Percentiles rank a stretch among this genome's conserved stretches.
These are phyloP conservation scores for Hypoxylon fuscum DNA, from an alignment of 495 filamentous ascomycete genomes.

Conservation along the genomic window DNA sequence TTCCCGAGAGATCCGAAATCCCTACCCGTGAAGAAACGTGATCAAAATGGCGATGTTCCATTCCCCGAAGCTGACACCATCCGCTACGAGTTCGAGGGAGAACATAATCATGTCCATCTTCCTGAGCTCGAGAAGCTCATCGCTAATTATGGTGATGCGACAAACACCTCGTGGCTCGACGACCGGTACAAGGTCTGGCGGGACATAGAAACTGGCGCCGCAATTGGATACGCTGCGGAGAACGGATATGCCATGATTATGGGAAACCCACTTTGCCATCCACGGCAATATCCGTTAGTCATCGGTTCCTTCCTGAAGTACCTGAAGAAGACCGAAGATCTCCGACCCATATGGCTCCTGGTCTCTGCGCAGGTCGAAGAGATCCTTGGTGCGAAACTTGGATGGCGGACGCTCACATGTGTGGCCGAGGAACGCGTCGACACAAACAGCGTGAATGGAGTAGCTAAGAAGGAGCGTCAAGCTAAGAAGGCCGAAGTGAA, in stretches of 20 bases:
- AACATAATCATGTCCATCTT: conserved; percentile 60
- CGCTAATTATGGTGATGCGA: conserved; percentile 89
- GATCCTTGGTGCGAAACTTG: conserved; percentile 75
- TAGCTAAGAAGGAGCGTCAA: conserved; percentile 68
- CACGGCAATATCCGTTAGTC: conserved; percentile 72
- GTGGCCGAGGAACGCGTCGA: conserved; percentile 86
- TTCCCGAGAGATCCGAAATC: conserved; percentile 87
- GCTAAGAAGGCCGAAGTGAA: conserved; percentile 82
- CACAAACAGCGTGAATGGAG: conserved; percentile 72
- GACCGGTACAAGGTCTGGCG: conserved; percentile 85
- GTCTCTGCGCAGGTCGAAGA: conserved; percentile 73
- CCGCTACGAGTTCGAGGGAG: conserved; percentile 58
- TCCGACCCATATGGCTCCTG: conserved; percentile 85
- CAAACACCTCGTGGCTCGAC: conserved; percentile 88
- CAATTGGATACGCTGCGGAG: conserved; percentile 77
- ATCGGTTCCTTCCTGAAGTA: conserved; percentile 76
- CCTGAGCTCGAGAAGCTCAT: conserved; percentile 82
- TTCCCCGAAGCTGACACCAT: conserved; percentile 84
- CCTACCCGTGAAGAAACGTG: conserved; percentile 64
- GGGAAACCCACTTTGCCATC: conserved; percentile 81
- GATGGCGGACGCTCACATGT: conserved; percentile 84
- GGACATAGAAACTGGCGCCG: conserved; percentile 77
- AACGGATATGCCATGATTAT: conserved; percentile 79
- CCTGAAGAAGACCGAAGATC: conserved; percentile 72
- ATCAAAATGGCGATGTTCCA: conserved; percentile 61